Conservation (phyloP, 140 eudicot genomes). For the Ambrosia hybrid region DNA sequence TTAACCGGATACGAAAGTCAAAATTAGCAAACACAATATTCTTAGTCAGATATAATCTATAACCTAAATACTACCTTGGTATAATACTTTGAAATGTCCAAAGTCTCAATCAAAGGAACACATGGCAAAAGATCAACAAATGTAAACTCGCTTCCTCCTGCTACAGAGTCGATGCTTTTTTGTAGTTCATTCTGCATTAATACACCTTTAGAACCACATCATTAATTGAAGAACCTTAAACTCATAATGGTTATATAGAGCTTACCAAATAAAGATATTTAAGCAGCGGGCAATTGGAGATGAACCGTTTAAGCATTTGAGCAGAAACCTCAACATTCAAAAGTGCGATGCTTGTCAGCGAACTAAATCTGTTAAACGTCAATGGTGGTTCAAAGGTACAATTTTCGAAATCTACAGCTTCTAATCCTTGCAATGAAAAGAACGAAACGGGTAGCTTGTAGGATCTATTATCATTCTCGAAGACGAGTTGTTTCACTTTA, state of each 20-base stretch:
- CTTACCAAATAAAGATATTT: slow-evolving; percentile 24
- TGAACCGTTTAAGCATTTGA: slow-evolving; percentile 20
- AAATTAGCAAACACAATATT: neutral
- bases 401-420: neutral
- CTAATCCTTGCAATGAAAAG: neutral
- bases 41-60: neutral
- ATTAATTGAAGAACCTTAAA: neutral
- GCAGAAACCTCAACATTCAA: slow-evolving; percentile 5
- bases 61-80: slow-evolving; percentile 16
- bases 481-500: too few species aligned
- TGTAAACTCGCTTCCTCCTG: slow-evolving; percentile 19
- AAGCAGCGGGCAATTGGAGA: slow-evolving; percentile 37
- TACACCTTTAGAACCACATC: neutral
- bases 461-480: too few species aligned
- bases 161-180: neutral
- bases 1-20: neutral
- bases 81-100: slow-evolving; percentile 12
- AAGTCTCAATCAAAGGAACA: slow-evolving; percentile 31
- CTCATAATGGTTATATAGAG: neutral
- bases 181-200: neutral
- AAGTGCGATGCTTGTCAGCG: slow-evolving; percentile 11
- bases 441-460: neutral
- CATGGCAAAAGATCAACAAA: slow-evolving; percentile 17
- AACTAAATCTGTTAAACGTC: slow-evolving; percentile 35
- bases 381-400: slow-evolving; percentile 27